Conservation (phyloP, 2,329 filamentous ascomycete species). For the Fusarium xyrophilum region DNA sequence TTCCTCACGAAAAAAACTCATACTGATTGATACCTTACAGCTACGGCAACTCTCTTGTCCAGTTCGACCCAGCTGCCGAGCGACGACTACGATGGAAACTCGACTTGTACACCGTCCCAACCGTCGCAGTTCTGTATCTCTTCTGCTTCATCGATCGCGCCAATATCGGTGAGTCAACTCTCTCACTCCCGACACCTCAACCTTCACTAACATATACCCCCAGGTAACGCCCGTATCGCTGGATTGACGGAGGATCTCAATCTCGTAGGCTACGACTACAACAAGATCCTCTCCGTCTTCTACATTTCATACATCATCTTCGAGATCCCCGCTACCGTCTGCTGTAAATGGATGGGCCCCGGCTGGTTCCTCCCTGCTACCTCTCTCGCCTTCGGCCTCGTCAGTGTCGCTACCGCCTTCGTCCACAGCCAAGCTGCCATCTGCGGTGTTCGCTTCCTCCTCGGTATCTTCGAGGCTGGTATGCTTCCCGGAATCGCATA, state of each 20-base stretch:
- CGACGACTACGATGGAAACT: slow-evolving; percentile 67
- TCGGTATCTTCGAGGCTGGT: slow-evolving; percentile 69
- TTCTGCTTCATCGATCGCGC: slow-evolving; percentile 80
- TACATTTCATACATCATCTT: slow-evolving; percentile 72
- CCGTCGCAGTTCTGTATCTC: slow-evolving; percentile 70
- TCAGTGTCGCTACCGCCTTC: slow-evolving; percentile 67
- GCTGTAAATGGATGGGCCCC: slow-evolving; percentile 69
- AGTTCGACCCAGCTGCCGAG: slow-evolving; percentile 54
- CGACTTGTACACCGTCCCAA: slow-evolving; percentile 70
- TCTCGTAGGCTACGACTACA: slow-evolving; percentile 67
- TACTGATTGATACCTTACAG: slow-evolving; percentile 26
- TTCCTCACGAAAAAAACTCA: neutral
- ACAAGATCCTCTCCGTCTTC: slow-evolving; percentile 66
- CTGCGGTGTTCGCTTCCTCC: slow-evolving; percentile 65
- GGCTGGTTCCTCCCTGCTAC: slow-evolving; percentile 68
- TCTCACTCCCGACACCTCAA: neutral
- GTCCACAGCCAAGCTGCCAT: slow-evolving; percentile 57
- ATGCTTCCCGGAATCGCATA: slow-evolving; percentile 72
- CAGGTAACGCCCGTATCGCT: slow-evolving; percentile 61
- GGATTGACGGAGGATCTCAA: slow-evolving; percentile 63
- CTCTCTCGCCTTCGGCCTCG: slow-evolving; percentile 64
- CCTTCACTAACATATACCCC: neutral
- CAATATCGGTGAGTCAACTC: slow-evolving; percentile 65
- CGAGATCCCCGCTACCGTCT: slow-evolving; percentile 68
- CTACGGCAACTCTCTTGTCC: slow-evolving; percentile 38